Evolutionary conservation across 768 basidiomycete species (phyloP).

Genomic region (Leccinum variicolor): DNA sequence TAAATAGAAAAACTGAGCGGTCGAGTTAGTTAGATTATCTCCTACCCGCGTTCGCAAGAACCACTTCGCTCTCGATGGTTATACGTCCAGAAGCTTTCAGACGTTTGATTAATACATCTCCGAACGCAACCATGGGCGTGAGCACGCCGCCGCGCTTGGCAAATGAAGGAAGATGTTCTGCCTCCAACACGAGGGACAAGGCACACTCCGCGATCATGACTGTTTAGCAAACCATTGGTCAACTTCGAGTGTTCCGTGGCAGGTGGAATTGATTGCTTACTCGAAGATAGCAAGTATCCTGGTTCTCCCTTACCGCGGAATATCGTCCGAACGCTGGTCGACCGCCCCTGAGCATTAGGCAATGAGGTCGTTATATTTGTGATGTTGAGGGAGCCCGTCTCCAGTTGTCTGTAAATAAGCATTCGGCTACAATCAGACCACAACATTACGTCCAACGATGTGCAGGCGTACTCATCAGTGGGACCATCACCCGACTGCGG

Average conservation of each 20-base stretch:
- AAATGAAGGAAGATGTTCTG: conserved; percentile 52
- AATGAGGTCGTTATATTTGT: conserved; percentile 71
- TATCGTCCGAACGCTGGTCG: conserved; percentile 50
- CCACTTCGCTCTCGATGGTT: conserved; percentile 52
- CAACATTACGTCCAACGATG: neutral
- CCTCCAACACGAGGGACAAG: conserved; percentile 59
- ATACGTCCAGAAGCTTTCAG: conserved; percentile 57
- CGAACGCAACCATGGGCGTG: conserved; percentile 82
- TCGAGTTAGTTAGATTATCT: conserved; percentile 5
- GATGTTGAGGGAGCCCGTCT: conserved; percentile 57
- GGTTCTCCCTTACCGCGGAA: conserved; percentile 74
- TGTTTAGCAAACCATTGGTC: conserved; percentile 22
- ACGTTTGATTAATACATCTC: conserved; percentile 68
- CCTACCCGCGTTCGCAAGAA: conserved; percentile 8
- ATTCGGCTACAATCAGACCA: conserved; percentile 2
- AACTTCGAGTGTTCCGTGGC: neutral
- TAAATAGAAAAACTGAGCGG: neutral
- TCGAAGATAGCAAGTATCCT: conserved; percentile 45
- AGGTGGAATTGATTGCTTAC: neutral
- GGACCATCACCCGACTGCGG: conserved; percentile 61
- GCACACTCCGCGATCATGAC: conserved; percentile 82
- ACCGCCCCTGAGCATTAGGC: conserved; percentile 37
- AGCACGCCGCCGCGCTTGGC: conserved; percentile 72
- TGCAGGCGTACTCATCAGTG: conserved; percentile 49
- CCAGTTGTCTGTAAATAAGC: conserved; percentile 41